These are phyloP conservation scores for Abeoforma whisleri DNA, from an alignment of 78 protist species.

Conservation along the genomic window DNA sequence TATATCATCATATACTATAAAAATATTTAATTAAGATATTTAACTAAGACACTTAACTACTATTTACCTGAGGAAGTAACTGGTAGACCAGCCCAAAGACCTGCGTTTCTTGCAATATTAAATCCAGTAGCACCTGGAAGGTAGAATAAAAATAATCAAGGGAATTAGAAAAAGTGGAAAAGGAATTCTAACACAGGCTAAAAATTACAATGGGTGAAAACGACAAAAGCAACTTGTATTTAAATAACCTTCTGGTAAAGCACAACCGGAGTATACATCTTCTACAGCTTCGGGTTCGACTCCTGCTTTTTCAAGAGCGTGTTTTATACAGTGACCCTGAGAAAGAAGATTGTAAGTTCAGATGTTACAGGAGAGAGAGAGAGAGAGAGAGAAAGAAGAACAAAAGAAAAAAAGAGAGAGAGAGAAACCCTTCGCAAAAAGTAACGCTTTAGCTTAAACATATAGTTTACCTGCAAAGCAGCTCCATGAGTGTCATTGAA, in stretches of 20 bases:
- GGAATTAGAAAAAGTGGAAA: no score
- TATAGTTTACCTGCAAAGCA: conserved; percentile 51
- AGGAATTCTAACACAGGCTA: no score
- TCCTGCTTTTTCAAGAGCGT: conserved; percentile 41
- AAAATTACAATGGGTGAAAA: no score
- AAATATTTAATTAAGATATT: no score
- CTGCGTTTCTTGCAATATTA: conserved; percentile 7
- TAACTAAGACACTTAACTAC: no score
- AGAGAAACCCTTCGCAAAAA: not conserved
- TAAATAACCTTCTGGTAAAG: no score
- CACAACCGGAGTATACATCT: conserved; percentile 62
- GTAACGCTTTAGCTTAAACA: not conserved
- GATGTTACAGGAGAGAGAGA: not conserved
- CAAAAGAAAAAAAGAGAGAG: not conserved
- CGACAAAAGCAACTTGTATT: no score
- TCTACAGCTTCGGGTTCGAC: conserved; percentile 52
- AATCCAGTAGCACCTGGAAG: not conserved
- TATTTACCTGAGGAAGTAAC: not conserved
- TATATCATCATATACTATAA: no score
- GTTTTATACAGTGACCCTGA: conserved; percentile 41
- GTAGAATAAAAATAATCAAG: conserved; percentile 3
- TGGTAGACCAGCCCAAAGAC: conserved; percentile 15
- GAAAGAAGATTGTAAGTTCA: not conserved
- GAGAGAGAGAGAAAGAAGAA: not conserved
- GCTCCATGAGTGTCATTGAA: conserved; percentile 63